Conservation (phyloP, 1,284 basidiomycete species). For the Leccinum subrobustum region DNA sequence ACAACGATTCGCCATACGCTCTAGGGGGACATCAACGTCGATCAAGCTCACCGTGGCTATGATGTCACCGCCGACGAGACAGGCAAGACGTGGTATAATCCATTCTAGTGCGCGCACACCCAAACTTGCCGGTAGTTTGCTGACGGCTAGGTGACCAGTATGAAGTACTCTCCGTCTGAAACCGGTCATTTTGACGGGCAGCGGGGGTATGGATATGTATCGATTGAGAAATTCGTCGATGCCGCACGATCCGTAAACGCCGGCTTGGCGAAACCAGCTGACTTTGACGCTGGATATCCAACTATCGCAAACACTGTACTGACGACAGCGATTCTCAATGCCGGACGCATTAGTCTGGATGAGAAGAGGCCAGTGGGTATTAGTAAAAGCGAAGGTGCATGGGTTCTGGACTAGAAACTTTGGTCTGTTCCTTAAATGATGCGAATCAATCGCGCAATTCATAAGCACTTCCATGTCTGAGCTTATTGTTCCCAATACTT, state of each 20-base stretch:
- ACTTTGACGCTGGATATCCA: slow-evolving; percentile 83
- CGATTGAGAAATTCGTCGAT: slow-evolving; percentile 90
- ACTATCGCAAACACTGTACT: slow-evolving; percentile 87
- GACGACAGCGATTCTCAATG: slow-evolving; percentile 90
- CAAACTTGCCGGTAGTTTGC: background rate
- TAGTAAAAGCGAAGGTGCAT: slow-evolving; percentile 61
- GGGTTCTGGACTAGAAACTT: slow-evolving; percentile 61
- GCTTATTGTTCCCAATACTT: background rate
- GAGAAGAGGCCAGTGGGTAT: slow-evolving; percentile 83
- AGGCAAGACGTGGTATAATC: slow-evolving; percentile 83
- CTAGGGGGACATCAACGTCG: slow-evolving; percentile 86
- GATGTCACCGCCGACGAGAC: slow-evolving; percentile 81
- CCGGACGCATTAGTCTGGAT: slow-evolving; percentile 86
- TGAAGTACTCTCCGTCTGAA: slow-evolving; percentile 92
- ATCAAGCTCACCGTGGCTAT: slow-evolving; percentile 93
- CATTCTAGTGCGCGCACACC: slow-evolving; percentile 74
- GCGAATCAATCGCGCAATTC: background rate
- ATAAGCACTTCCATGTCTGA: background rate
- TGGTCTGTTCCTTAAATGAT: background rate
- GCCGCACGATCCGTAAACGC: slow-evolving; percentile 77
- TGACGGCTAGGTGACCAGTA: slow-evolving; percentile 44
- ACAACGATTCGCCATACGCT: slow-evolving; percentile 3
- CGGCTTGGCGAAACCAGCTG: slow-evolving; percentile 57
- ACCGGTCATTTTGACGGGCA: slow-evolving; percentile 92
- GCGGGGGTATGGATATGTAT: slow-evolving; percentile 87